Conservation (phyloP, 441 rosid species). For the Gossypium schwendimanii region DNA sequence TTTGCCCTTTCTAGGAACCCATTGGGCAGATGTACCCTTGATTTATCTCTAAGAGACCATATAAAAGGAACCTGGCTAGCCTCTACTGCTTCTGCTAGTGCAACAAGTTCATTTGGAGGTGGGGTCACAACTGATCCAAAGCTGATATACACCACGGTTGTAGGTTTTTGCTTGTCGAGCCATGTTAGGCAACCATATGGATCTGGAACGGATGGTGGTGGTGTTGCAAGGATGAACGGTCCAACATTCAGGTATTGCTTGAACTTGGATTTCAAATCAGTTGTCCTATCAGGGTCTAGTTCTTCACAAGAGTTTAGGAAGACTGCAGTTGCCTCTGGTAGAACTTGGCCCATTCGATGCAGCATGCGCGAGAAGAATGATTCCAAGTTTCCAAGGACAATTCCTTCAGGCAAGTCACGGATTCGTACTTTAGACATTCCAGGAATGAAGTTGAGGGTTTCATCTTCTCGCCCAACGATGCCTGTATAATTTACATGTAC, state of each 20-base stretch:
- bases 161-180: conserved; percentile 33
- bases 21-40: conserved; percentile 21
- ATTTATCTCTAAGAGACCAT: conserved; percentile 34
- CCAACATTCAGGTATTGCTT: conserved; percentile 36
- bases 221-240: conserved; percentile 30
- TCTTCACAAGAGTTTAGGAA: conserved; percentile 53
- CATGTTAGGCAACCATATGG: conserved; percentile 39
- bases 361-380: conserved; percentile 46
- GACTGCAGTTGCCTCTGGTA: conserved; percentile 46
- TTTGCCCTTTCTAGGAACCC: conserved; percentile 30
- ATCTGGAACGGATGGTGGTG: conserved; percentile 12
- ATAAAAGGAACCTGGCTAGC: conserved; percentile 28
- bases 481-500: conserved; percentile 2
- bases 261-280: conserved; percentile 34
- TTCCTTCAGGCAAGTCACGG: conserved; percentile 53
- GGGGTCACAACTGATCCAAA: conserved; percentile 43
- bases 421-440: conserved; percentile 50
- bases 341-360: conserved; percentile 34
- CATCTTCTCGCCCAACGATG: conserved; percentile 25
- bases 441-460: conserved; percentile 34
- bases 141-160: conserved; percentile 47
- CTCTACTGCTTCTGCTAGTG: conserved; percentile 45
- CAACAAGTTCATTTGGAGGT: conserved; percentile 37
- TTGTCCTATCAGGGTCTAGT: conserved; percentile 32
- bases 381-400: conserved; percentile 26